Percentiles rank a stretch among this genome's conserved stretches.
Conservation (phyloP, 257 asterid genomes). For the Solanum tarapatanum region DNA sequence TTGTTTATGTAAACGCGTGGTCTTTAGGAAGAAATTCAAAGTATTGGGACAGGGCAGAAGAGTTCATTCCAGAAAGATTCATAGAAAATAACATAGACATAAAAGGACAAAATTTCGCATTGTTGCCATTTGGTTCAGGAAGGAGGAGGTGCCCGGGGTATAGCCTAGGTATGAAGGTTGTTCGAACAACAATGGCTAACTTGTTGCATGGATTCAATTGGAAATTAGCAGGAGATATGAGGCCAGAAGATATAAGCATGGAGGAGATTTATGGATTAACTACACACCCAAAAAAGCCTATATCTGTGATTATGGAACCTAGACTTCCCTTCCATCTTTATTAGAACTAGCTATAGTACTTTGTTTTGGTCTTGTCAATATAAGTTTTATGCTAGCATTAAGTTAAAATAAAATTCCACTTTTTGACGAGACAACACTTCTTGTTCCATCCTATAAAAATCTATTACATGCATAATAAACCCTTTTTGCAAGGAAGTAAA, state of each 20-base stretch:
- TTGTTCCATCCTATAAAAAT: neutral
- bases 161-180: neutral
- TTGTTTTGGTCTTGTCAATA: neutral
- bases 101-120: neutral
- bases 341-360: neutral
- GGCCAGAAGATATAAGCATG: conserved; percentile 13
- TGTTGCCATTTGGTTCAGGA: neutral
- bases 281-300: conserved; percentile 7
- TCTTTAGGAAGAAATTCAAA: neutral
- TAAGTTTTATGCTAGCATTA: neutral
- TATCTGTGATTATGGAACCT: conserved; percentile 11
- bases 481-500: too few relatives aligned
- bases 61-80: neutral
- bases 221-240: conserved; percentile 10
- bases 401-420: neutral
- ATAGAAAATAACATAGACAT: neutral
- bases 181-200: neutral
- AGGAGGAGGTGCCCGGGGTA: neutral
- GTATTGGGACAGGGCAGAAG: neutral
- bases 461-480: too few relatives aligned
- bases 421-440: neutral
- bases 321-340: conserved; percentile 15
- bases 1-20: neutral
- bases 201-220: neutral
- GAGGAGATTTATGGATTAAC: conserved; percentile 18